Percentiles rank a stretch among this genome's conserved stretches.
phyloP scores from a whole-genome alignment of 1,284 basidiomycete genomes.

The Marasmius tenuissimus region DNA sequence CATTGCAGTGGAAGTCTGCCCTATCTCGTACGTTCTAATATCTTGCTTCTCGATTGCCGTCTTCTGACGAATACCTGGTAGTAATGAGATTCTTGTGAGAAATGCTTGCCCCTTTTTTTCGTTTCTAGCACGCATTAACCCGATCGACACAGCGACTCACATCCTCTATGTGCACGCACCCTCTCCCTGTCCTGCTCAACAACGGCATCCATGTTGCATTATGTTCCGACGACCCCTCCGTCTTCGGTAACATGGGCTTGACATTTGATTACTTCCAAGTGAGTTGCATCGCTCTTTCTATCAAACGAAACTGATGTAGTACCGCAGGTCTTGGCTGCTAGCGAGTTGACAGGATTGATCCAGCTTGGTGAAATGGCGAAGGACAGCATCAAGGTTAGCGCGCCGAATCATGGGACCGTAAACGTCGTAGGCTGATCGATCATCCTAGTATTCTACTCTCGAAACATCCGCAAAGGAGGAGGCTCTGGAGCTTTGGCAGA shows the following conservation, averaged over 20 bases:
- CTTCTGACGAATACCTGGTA: slow-evolving; percentile 23
- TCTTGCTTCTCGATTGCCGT: neutral
- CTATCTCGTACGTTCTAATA: slow-evolving; percentile 58
- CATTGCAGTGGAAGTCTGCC: slow-evolving; percentile 71
- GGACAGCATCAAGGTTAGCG: slow-evolving; percentile 60
- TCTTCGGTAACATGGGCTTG: slow-evolving; percentile 77
- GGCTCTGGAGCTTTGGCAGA: slow-evolving; percentile 50
- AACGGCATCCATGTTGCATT: slow-evolving; percentile 69
- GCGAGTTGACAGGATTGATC: slow-evolving; percentile 61
- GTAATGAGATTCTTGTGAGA: slow-evolving; percentile 66
- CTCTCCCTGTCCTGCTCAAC: slow-evolving; percentile 65
- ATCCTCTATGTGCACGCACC: slow-evolving; percentile 75
- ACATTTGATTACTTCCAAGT: slow-evolving; percentile 75
- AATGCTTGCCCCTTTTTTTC: slow-evolving; percentile 3
- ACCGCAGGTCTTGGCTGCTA: slow-evolving; percentile 58
- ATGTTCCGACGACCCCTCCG: slow-evolving; percentile 71
- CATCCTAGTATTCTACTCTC: slow-evolving; percentile 54
- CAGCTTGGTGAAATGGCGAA: slow-evolving; percentile 61
- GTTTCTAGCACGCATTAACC: neutral
- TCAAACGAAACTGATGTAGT: neutral
- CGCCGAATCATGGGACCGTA: neutral
- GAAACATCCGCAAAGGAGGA: slow-evolving; percentile 43
- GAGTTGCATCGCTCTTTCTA: neutral
- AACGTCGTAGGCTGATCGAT: slow-evolving; percentile 1
- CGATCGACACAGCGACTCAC: slow-evolving; percentile 51